A percentile compares a stretch with the other conserved stretches of the same genome.
These are phyloP conservation scores for Penicillium paradoxum DNA, from an alignment of 495 filamentous ascomycete genomes.

Conservation along the genomic window DNA sequence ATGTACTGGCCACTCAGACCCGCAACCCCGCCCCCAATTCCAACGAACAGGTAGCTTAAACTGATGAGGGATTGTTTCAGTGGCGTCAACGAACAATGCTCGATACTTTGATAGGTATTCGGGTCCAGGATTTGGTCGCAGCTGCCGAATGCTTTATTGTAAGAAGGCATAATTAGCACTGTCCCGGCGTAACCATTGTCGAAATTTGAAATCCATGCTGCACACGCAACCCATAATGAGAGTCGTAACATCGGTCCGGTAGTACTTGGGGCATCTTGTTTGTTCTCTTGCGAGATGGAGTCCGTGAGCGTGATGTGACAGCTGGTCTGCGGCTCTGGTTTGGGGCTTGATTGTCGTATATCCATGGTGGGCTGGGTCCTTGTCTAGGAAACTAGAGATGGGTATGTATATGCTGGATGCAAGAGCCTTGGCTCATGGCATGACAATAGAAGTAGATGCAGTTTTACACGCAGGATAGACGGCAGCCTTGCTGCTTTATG, in stretches of 20 bases:
- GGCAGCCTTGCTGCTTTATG: not conserved
- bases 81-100: slow-evolving; percentile 19
- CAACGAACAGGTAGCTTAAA: slow-evolving; percentile 25
- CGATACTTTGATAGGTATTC: not conserved
- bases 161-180: slow-evolving; percentile 27
- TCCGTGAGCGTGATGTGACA: not conserved
- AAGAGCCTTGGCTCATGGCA: not conserved
- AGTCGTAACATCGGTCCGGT: slow-evolving; percentile 21
- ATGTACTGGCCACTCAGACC: slow-evolving; percentile 18
- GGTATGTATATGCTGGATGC: not conserved
- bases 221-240: slow-evolving; percentile 22
- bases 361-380: not conserved
- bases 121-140: slow-evolving; percentile 16
- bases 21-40: slow-evolving; percentile 21
- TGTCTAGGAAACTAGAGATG: not conserved
- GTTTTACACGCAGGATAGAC: not conserved
- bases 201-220: slow-evolving; percentile 26
- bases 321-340: not conserved
- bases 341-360: not conserved
- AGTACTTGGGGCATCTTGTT: slow-evolving; percentile 1
- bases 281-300: not conserved
- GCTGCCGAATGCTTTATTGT: slow-evolving; percentile 20
- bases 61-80: slow-evolving; percentile 29
- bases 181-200: slow-evolving; percentile 25
- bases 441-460: not conserved